Percentiles rank a stretch among this genome's conserved stretches.
Evolutionary conservation across 345 rosid genomes (phyloP).

Genomic region (Eucalyptus sp.): DNA sequence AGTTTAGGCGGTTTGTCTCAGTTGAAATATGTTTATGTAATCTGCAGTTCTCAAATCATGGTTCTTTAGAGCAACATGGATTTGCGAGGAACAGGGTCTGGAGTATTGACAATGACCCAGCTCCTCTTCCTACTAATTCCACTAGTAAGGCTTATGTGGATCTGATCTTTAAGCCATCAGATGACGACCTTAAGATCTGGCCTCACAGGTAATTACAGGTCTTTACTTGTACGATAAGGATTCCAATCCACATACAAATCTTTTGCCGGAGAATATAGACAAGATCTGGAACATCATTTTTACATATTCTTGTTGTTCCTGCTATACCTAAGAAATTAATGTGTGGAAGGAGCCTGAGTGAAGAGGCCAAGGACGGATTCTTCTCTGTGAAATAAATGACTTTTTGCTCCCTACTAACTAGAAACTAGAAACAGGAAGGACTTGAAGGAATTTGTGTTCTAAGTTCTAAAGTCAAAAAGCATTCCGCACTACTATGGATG

Average conservation of each 20-base stretch:
- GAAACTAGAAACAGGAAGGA: not conserved
- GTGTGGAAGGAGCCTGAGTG: not conserved
- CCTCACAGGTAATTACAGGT: constrained; percentile 46
- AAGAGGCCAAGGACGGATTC: not conserved
- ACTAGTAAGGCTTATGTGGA: constrained; percentile 41
- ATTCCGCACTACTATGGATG: not conserved
- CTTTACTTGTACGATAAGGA: not conserved
- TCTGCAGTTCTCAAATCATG: constrained; percentile 66
- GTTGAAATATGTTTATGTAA: not conserved
- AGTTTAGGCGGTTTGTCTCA: constrained; percentile 1
- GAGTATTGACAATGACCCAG: constrained; percentile 67
- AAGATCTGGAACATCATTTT: not conserved
- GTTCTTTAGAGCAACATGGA: constrained; percentile 72
- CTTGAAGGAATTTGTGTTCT: not conserved
- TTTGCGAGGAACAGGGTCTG: constrained; percentile 89
- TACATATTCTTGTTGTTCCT: not conserved
- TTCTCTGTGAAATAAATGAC: not conserved
- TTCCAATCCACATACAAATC: not conserved
- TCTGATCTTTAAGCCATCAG: constrained; percentile 69
- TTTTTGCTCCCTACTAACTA: not conserved
- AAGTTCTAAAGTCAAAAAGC: not conserved
- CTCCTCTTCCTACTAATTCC: constrained; percentile 51
- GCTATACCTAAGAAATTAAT: not conserved
- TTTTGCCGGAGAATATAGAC: not conserved
- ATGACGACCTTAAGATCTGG: constrained; percentile 83